These are phyloP conservation scores for Fusarium continuum DNA, from an alignment of 2,329 filamentous ascomycete genomes.

Conservation along the genomic window DNA sequence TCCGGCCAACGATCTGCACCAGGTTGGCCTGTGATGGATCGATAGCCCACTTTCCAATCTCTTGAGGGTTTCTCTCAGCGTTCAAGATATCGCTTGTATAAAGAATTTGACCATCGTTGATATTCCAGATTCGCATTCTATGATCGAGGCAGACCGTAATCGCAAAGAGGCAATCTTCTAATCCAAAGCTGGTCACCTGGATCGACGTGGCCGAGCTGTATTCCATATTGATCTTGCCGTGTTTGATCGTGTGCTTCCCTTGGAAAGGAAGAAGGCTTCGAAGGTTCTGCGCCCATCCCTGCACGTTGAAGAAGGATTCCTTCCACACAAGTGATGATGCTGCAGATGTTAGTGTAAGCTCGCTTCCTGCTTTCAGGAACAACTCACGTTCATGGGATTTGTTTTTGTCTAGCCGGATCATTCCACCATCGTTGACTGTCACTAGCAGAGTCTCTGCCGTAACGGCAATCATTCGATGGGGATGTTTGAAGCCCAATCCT, in stretches of 20 bases:
- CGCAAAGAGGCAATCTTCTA: conserved; percentile 61
- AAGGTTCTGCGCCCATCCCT: conserved; percentile 74
- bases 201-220: conserved; percentile 73
- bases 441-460: conserved; percentile 79
- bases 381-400: conserved; percentile 57
- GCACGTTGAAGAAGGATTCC: conserved; percentile 77
- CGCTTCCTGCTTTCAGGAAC: not conserved
- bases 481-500: conserved; percentile 79
- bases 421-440: conserved; percentile 80
- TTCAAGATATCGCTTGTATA: conserved; percentile 81
- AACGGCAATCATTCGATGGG: conserved; percentile 82
- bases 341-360: conserved; percentile 20
- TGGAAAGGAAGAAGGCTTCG: conserved; percentile 74
- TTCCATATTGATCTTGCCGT: conserved; percentile 72
- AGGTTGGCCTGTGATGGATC: conserved; percentile 82
- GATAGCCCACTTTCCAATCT: conserved; percentile 77
- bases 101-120: conserved; percentile 80
- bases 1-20: conserved; percentile 73
- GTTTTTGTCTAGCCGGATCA: conserved; percentile 74
- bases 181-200: conserved; percentile 61
- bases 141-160: conserved; percentile 93
- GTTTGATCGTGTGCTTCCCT: conserved; percentile 68
- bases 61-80: conserved; percentile 70
- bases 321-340: conserved; percentile 62
- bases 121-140: conserved; percentile 87